Base-by-base conservation (phyloP, 1,284 basidiomycete genomes). In the Hemileia vastatrix region DNA sequence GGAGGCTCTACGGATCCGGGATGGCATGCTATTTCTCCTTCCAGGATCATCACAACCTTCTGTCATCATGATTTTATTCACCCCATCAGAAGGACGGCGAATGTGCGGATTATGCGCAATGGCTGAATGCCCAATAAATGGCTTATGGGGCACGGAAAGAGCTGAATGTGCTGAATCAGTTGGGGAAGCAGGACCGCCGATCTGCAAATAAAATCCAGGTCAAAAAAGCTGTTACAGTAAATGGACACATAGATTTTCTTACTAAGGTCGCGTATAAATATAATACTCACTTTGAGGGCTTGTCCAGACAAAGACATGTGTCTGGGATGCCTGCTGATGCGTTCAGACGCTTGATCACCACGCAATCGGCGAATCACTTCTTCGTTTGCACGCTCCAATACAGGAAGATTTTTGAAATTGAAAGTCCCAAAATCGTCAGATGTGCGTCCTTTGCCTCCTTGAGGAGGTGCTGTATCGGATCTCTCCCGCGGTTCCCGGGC, bases 341-440 rank as follows among this genome's bases (percentile, higher is more conserved):
- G 27, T 19, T 55, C 59, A 27, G 67, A 55, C 65, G 66, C 51
- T 44, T 77, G 78, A 59, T 81, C 80, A 33, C 74, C 74, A 8
- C 78, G 75, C 75, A 98, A 82, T 78, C 95, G 94, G 63, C 90
- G 85, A 71, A 99, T 95, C 68, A 98, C 86, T 75, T 98, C 93
- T 77, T 99, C 95, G 76, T 99, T 99, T 21, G 91, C 92, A 77
- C 97, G 92, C 79, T 98, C 98, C 74, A 98, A 80, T 8, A 97
- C 85, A 0, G 92, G 91, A 52, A 97, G 77, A 72, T 99, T 99
- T 81, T 97, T 97, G 83, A 93, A 99, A 76, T 86, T 92, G 79
- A 99, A 99, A 0, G 91, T 86, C 31, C 95, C 95, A 77, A 98
- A 99, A 71, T 97, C 94, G 69, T 94, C 90, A 70, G 82, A 81